Evolutionary conservation across 495 filamentous ascomycete species (phyloP).

Genomic region (Annulohypoxylon nitens): DNA sequence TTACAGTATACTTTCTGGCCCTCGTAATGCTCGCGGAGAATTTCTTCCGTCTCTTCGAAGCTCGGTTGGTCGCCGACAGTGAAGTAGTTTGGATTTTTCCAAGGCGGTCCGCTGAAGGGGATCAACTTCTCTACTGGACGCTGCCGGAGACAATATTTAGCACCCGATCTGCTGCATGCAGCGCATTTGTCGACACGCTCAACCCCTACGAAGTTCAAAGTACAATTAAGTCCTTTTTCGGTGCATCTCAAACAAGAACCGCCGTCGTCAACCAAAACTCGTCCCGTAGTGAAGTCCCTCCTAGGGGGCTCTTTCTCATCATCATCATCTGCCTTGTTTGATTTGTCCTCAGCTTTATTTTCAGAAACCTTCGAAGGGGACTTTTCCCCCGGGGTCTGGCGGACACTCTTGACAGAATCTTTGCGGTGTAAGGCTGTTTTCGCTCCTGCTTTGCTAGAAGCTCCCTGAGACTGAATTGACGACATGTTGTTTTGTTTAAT

Average conservation of each 20-base stretch:
- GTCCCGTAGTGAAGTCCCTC: constrained; percentile 35
- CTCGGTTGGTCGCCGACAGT: neutral
- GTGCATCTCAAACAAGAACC: constrained; percentile 40
- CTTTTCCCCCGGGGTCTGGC: neutral
- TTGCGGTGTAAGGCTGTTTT: neutral
- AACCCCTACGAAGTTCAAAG: constrained; percentile 38
- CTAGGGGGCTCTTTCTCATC: neutral
- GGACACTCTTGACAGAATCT: neutral
- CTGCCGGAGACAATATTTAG: constrained; percentile 36
- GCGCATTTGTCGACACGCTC: constrained; percentile 33
- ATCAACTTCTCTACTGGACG: neutral
- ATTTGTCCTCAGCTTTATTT: neutral
- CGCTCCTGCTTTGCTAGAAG: too few species aligned
- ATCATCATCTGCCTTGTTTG: neutral
- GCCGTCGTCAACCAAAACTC: constrained; percentile 28
- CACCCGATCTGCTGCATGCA: constrained; percentile 32
- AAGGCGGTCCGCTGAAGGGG: constrained; percentile 35
- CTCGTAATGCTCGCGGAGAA: constrained; percentile 28
- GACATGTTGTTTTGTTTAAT: neutral
- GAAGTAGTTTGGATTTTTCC: constrained; percentile 47
- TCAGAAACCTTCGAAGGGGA: neutral
- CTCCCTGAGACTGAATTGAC: neutral
- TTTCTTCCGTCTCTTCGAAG: constrained; percentile 21
- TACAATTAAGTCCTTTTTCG: constrained; percentile 47
- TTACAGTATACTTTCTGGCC: constrained; percentile 20